These are phyloP conservation scores for Micractinium conductrix DNA, from an alignment of 139 green algal genomes.

Conservation along the genomic window DNA sequence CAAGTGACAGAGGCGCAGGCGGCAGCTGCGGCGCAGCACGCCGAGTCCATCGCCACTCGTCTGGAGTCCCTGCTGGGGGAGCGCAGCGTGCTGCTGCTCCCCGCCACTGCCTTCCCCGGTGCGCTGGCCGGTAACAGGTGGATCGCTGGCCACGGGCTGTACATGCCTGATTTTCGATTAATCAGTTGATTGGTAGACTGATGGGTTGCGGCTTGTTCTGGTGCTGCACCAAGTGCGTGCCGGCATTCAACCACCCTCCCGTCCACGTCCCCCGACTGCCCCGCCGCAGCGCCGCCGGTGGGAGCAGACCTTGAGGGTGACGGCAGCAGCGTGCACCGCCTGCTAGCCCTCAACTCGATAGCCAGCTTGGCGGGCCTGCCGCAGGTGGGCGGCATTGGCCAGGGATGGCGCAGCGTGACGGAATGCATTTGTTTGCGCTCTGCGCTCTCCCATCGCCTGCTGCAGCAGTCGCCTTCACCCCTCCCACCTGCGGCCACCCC, in stretches of 20 bases:
- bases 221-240: too few relatives aligned
- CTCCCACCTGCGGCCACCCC: background rate
- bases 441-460: too few relatives aligned
- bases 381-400: slow-evolving; percentile 54
- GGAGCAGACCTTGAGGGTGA: background rate
- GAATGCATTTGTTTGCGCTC: too few relatives aligned
- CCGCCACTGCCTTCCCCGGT: slow-evolving; percentile 2
- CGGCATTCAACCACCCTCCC: too few relatives aligned
- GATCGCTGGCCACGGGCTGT: too few relatives aligned
- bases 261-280: background rate
- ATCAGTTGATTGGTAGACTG: background rate
- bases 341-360: slow-evolving; percentile 79
- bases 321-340: background rate
- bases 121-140: too few relatives aligned
- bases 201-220: background rate
- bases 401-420: too few relatives aligned
- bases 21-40: background rate
- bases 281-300: background rate
- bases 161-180: too few relatives aligned
- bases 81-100: background rate
- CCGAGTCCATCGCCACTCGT: background rate
- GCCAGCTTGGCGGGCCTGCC: slow-evolving; percentile 80
- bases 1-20: background rate
- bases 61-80: background rate
- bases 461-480: too few relatives aligned